Percentiles rank a stretch among this genome's conserved stretches.
phyloP scores from a whole-genome alignment of 2,329 filamentous ascomycete species.

The Ceratocystis alfenasii region DNA sequence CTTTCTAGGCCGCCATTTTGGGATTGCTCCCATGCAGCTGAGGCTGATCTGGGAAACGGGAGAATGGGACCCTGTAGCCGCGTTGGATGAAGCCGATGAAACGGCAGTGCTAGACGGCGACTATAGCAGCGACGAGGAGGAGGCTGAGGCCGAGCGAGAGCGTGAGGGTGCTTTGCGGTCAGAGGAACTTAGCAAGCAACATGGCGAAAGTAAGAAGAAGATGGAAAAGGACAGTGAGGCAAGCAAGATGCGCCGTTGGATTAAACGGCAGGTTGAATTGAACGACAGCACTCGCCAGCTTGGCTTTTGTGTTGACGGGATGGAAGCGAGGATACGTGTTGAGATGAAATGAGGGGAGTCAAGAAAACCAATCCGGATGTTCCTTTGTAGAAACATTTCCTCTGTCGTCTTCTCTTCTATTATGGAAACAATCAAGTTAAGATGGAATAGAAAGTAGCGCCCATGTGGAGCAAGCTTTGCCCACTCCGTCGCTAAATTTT shows the following conservation, averaged over 20 bases:
- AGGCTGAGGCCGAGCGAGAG: conserved; percentile 31
- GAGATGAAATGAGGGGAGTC: conserved; percentile 12
- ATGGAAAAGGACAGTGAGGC: conserved; percentile 27
- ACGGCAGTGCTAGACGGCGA: conserved; percentile 35
- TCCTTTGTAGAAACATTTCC: not conserved
- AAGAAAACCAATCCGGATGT: not conserved
- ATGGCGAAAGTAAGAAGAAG: conserved; percentile 26
- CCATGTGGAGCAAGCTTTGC: not conserved
- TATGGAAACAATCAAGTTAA: not conserved
- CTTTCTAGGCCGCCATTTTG: conserved; percentile 60
- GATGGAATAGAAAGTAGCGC: not conserved
- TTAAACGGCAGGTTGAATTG: conserved; percentile 69
- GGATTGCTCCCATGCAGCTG: conserved; percentile 49
- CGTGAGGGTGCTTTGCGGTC: conserved; percentile 25
- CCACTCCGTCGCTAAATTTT: not conserved
- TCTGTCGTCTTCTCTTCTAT: not conserved
- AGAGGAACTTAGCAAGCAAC: conserved; percentile 22
- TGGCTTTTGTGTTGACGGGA: conserved; percentile 69
- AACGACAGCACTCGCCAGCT: conserved; percentile 67
- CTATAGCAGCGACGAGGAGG: conserved; percentile 42
- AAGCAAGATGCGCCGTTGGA: conserved; percentile 45
- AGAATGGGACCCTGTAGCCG: conserved; percentile 70
- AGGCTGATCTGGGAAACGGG: conserved; percentile 77
- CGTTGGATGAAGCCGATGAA: conserved; percentile 47
- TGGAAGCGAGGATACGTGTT: conserved; percentile 58